Evolutionary conservation across 116 monocot genomes (phyloP), one percentile per base, ranked within the genome.

Genomic region (Iris pallida): DNA sequence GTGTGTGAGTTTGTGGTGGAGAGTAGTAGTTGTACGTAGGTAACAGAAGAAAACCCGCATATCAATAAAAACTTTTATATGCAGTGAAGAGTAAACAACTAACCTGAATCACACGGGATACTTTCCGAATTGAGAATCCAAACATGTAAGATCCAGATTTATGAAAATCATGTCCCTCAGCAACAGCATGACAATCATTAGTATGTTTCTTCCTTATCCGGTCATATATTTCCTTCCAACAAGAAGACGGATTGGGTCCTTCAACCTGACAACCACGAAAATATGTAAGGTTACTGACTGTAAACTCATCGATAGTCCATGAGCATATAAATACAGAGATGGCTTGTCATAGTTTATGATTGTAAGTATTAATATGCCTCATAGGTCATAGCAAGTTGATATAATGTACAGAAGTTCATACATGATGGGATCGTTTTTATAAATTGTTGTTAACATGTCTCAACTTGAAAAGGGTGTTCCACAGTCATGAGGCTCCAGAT

Each of bases 141-240:
- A 96, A 92, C 92, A 96, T 92, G 77, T 86, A 79, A 44, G 89
- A 85, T 46, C 96, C 96, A 73, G 96, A 81, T 49, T 82, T 83
- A 13, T 80, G 86, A 48, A 85, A 56, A 65, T 86, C 83, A 66
- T 53, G 69, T 53, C 73, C 76, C 47, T 67, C 82, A 8, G 63
- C 73, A 53, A 62, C 74, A 70, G 59, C 20, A 63, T 63, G 12
- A 59, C 53, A 73, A 63, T 45, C 68, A 63, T 85, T 53, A 18
- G 12, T 43, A 40, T 55, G 64, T 11, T 57, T 82, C 20, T 75
- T 66, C 59, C 73, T 76, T 66, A 96, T 81, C 69, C 81, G 75
- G 8, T 52, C 76, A 71, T 87, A 96, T 16, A 96, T 85, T 80
- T 89, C 82, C 74, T 81, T 84, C 96, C 96, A 96, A 72, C 94